Evolutionary conservation across 805 yeast genomes (phyloP), one percentile per base, ranked within the genome.

Genomic region (Saturnispora silvae): DNA sequence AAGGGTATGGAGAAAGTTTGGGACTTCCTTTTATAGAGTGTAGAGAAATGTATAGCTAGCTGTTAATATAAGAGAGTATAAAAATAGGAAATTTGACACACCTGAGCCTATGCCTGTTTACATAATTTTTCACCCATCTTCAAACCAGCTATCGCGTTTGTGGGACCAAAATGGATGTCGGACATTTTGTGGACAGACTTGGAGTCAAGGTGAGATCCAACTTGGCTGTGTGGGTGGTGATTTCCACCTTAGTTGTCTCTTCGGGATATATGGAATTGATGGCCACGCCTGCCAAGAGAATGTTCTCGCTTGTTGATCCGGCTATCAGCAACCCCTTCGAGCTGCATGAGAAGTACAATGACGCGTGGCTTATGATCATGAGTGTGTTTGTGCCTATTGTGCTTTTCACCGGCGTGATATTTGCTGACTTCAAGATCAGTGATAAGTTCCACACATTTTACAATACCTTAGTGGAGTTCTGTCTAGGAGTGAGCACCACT

Each of bases 311-410:
- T 18, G 50, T 51, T 31, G 72, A 71, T 51, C 47, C 59, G 20
- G 55, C 67, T 2, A 66, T 71, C 5, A 59, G 61, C 17, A 70
- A 67, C 50, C 75, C 76, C n/a, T 68, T 61, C 45, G 60, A 67
- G 3, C 61, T 57, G 11, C 10, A 42, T 5, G 70, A 70, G 47
- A 59, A 68, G 51, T 49, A 57, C 57, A 41, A 46, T 11, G 48
- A 47, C 20, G 8, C 29, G 3, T 36, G 40, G 28, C 41, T 58
- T 23, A 59, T 63, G 35, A 29, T 63, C 15, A 60, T 56, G 44
- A 46, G 67, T 6, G 53, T 56, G 6, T 46, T 65, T 47, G 42
- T 59, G 4, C 77, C 77, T 4, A 35, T 57, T 6, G 42, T 62
- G 4, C 34, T 49, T 1, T 41, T 49, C 0, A 28, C 59, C 2